phyloP scores from a whole-genome alignment of 2,329 filamentous ascomycete species.

The Tolypocladium tropicale region DNA sequence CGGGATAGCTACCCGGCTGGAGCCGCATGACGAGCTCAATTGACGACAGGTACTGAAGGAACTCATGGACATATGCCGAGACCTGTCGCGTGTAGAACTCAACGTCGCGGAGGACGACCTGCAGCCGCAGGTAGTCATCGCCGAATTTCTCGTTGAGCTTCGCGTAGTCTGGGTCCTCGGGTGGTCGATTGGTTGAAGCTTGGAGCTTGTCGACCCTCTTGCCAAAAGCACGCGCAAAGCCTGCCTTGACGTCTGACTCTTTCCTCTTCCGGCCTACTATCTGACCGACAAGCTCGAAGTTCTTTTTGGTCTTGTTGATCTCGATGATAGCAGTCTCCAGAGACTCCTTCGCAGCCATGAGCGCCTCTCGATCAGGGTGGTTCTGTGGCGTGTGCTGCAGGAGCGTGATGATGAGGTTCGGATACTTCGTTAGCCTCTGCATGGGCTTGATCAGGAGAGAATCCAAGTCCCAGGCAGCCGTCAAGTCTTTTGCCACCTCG shows the following conservation, averaged over 20 bases:
- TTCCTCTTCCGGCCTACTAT: constrained; percentile 79
- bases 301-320: constrained; percentile 94
- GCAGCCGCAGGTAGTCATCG: constrained; percentile 83
- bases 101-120: constrained; percentile 88
- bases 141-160: constrained; percentile 78
- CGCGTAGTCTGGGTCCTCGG: constrained; percentile 74
- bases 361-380: constrained; percentile 68
- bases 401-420: constrained; percentile 71
- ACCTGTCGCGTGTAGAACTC: constrained; percentile 83
- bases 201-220: constrained; percentile 78
- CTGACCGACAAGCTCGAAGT: constrained; percentile 83
- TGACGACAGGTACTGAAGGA: constrained; percentile 68
- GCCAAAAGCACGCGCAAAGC: constrained; percentile 80
- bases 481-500: constrained; percentile 83
- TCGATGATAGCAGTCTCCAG: constrained; percentile 63
- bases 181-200: constrained; percentile 47
- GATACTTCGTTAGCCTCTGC: constrained; percentile 89
- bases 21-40: constrained; percentile 74
- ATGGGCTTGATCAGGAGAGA: constrained; percentile 96
- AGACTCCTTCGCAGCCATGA: constrained; percentile 42
- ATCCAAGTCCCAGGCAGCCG: constrained; percentile 87
- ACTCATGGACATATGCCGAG: constrained; percentile 68
- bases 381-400: constrained; percentile 68
- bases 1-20: constrained; percentile 63
- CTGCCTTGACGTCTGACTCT: constrained; percentile 77